phyloP scores from a whole-genome alignment of 768 basidiomycete species.

The Mycena sanguinolenta region DNA sequence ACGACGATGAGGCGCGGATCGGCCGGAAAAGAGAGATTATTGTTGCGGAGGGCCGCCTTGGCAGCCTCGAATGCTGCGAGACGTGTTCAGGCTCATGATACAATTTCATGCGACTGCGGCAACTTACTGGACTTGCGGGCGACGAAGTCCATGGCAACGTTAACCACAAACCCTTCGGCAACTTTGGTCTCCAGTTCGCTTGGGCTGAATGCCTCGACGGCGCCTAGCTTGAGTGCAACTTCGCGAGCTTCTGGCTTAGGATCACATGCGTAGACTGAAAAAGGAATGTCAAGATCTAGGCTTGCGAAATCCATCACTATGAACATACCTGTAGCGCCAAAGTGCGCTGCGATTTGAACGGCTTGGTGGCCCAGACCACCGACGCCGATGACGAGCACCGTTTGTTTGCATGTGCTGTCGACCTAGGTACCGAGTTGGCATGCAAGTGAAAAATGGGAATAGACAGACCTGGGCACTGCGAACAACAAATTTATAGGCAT shows the following conservation, averaged over 20 bases:
- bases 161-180: constrained; percentile 2
- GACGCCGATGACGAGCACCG: constrained; percentile 2
- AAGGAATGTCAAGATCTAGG: not conserved
- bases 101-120: not conserved
- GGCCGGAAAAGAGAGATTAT: not conserved
- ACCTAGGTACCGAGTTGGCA: not conserved
- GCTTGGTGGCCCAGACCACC: not conserved
- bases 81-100: not conserved
- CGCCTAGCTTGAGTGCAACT: not conserved
- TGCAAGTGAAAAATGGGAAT: not conserved
- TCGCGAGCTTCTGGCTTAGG: not conserved
- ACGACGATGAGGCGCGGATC: constrained; percentile 1
- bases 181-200: constrained; percentile 3
- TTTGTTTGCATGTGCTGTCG: constrained; percentile 1
- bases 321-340: not conserved
- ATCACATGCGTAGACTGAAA: not conserved
- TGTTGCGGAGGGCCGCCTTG: not conserved
- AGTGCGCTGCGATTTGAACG: constrained; percentile 4
- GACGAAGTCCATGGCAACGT: constrained; percentile 1
- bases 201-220: not conserved
- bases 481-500: not conserved
- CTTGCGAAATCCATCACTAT: not conserved
- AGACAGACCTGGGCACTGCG: not conserved
- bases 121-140: constrained; percentile 1
- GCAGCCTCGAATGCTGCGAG: not conserved